Evolutionary conservation across 2,329 filamentous ascomycete species (phyloP), one percentile per base, ranked within the genome.

Genomic region (Alternaria sp.): DNA sequence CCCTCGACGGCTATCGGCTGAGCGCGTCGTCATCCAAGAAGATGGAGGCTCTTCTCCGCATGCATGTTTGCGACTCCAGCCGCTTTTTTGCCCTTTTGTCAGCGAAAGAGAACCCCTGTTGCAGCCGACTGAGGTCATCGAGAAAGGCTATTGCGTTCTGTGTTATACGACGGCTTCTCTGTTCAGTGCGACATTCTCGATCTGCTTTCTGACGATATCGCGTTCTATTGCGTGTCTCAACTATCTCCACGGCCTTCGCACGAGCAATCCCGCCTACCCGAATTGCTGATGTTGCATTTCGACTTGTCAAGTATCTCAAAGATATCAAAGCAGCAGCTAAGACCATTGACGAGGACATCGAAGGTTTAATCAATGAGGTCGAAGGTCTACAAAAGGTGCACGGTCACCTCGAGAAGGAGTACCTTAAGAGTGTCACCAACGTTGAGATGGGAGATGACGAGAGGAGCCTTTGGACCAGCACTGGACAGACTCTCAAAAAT

Each of bases 271-370:
- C 24, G 49, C 22, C 42, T n/a, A 7, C 16, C 24, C 32, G 51
- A 22, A 53, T 53, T 28, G 51, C 38, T 11, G 51, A 53, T 24
- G 51, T 53, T 36, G 51, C 51, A 34, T 53, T 53, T 26, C 38
- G 51, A 39, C 38, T 53, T 28, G 43, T 53, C 39, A 18, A 24
- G n/a, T 53, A 53, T 53, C 51, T 53, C 39, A 53, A 53, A 18
- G 51, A 34, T 11, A 28, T 53, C 51, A 53, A 53, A 44, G 39
- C 39, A 32, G 51, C 39, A n/a, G 39, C 39, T 7, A 44, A 53
- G 39, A 53, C 39, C n/a, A 42, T 53, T 7, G 51, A 53, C 22
- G 51, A 53, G n/a, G 51, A 36, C 4, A 53, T 53, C 28, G 28
- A 44, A 43, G 51, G 51, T 7, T n/a, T 53, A 39, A 44, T 53